phyloP scores from a whole-genome alignment of 768 basidiomycete species.

The Tremella mesenterica region DNA sequence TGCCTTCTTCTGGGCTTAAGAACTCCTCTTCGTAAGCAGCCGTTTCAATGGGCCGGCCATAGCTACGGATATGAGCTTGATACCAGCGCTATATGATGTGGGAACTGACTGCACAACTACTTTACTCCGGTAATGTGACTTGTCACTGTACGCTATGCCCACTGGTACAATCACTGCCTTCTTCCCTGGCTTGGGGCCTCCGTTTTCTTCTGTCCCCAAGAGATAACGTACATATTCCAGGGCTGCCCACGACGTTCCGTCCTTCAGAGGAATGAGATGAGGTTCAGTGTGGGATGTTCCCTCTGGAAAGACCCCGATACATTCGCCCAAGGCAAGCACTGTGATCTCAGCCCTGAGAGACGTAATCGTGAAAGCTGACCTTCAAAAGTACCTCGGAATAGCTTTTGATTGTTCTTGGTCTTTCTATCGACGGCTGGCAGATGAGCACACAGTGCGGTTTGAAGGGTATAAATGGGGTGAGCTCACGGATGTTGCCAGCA shows the following conservation, averaged over 20 bases:
- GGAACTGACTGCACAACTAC: conserved; percentile 52
- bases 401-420: conserved; percentile 76
- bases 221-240: conserved; percentile 83
- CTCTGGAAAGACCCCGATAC: conserved; percentile 69
- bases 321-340: conserved; percentile 66
- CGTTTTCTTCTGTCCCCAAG: conserved; percentile 34
- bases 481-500: conserved; percentile 71
- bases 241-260: conserved; percentile 90
- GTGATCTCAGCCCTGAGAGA: neutral
- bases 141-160: conserved; percentile 89
- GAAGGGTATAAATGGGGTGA: neutral
- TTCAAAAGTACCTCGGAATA: conserved; percentile 84
- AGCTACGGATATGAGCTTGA: conserved; percentile 50
- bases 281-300: conserved; percentile 70
- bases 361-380: conserved; percentile 18
- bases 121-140: conserved; percentile 84
- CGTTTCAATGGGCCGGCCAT: conserved; percentile 69
- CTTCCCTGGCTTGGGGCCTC: conserved; percentile 39
- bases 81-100: neutral
- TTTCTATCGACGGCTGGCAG: conserved; percentile 75
- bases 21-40: conserved; percentile 69
- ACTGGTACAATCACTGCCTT: conserved; percentile 66
- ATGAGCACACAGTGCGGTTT: conserved; percentile 9
- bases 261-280: conserved; percentile 72
- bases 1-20: conserved; percentile 58